Base-by-base conservation (phyloP, 805 yeast species). In the Suhomyces kilbournensis region DNA sequence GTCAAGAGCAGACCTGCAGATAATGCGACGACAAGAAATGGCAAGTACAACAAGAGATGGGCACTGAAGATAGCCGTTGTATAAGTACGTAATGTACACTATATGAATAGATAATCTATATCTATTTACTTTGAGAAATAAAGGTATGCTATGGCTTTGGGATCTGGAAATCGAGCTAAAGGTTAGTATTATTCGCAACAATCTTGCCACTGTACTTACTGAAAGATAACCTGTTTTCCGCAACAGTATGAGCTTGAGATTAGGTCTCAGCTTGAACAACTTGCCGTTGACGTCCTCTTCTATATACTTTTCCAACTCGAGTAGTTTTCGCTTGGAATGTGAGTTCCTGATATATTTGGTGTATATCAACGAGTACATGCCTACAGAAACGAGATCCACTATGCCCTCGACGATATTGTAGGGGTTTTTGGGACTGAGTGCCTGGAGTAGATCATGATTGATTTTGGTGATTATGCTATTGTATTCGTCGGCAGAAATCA, bases 191-290 rank as follows among this genome's bases (percentile, higher is more conserved):
- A 19, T 14, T 23, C n/a, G 14, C 6, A 12, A 28, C 32, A 28
- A 28, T 28, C 10, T 14, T 28, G 22, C 34, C 34, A 44, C 7
- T 19, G 47, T 56, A 71, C 75, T 51, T 66, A 72, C 75, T 12
- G 86, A 80, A 6, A 84, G 64, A 62, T 77, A 84, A 1, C 83
- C 90, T 28, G 80, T 71, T 48, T 72, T 62, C 47, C 78, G 60
- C 1, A 88, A 88, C 4, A 80, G 72, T 0, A 85, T 72, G 8
- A 86, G 54, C 28, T 60, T 57, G 14, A 81, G 60, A 10, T 66
- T 69, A n/a, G 43, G 14, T 38, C 61, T 55, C 3, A 52, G 53
- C 23, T 53, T 50, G 35, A 63, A 58, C 5, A 47, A 35, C 15
- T 49, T 55, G 4, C 25, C 34, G 48, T 71, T 71, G 12, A 67